Evolutionary conservation across 164 flowering plant genomes (phyloP).

Genomic region (Warburgia ugandensis): DNA sequence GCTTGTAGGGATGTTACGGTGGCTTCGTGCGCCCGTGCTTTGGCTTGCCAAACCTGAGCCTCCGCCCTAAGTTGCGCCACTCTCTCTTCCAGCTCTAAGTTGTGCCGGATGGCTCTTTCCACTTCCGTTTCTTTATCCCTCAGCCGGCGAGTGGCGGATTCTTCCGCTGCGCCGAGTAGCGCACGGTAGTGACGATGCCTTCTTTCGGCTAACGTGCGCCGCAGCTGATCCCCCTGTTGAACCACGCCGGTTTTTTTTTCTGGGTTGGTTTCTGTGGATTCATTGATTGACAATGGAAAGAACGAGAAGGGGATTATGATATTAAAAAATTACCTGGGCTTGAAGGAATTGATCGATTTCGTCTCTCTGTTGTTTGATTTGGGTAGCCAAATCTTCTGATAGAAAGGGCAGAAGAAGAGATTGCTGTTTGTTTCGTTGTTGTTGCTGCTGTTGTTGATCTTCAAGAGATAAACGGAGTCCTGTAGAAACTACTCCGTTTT

Average conservation of each 20-base stretch:
- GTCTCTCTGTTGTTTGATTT: conserved; percentile 57
- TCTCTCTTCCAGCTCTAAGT: conserved; percentile 64
- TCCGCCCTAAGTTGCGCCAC: conserved; percentile 58
- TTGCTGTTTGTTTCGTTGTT: conserved; percentile 17
- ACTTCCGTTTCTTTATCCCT: conserved; percentile 56
- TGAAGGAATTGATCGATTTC: conserved; percentile 67
- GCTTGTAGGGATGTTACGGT: conserved; percentile 59
- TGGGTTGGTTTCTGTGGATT: no score
- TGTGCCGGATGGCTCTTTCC: conserved; percentile 49
- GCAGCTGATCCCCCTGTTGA: conserved; percentile 55
- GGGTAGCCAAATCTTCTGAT: conserved; percentile 41
- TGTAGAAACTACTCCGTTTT: conserved; percentile 42
- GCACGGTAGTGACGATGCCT: conserved; percentile 60
- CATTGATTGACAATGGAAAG: no score
- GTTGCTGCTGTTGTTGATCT: conserved; percentile 40
- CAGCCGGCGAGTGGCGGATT: conserved; percentile 33
- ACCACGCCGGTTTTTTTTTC: not conserved
- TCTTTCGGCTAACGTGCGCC: conserved; percentile 67
- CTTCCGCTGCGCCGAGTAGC: conserved; percentile 60
- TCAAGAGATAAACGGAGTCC: conserved; percentile 61
- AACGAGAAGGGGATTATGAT: no score
- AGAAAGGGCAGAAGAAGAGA: conserved; percentile 22
- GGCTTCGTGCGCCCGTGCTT: conserved; percentile 58
- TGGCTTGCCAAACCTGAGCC: conserved; percentile 75
- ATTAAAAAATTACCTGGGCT: conserved; percentile 68